Evolutionary conservation across 345 rosid species (phyloP).

Genomic region (Hevea brasiliensis): DNA sequence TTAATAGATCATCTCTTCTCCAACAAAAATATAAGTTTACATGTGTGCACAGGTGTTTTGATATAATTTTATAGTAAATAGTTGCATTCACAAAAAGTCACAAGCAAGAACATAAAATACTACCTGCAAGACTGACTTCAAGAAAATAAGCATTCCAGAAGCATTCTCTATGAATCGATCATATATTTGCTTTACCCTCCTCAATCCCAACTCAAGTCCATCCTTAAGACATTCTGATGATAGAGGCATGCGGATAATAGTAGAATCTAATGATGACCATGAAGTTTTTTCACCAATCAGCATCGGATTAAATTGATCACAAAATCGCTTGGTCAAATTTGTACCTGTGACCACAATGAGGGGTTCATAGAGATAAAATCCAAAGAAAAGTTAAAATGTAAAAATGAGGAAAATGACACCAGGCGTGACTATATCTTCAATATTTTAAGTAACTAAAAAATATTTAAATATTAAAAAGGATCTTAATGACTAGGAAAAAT

Average conservation of each 20-base stretch:
- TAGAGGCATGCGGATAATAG: constrained; percentile 88
- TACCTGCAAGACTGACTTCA: constrained; percentile 88
- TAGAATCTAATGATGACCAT: constrained; percentile 69
- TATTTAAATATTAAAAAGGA: no score
- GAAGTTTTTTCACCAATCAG: constrained; percentile 66
- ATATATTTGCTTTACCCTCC: constrained; percentile 59
- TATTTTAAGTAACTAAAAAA: no score
- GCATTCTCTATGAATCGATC: constrained; percentile 73
- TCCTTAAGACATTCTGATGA: constrained; percentile 69
- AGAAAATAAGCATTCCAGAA: constrained; percentile 68
- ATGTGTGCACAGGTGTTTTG: background rate
- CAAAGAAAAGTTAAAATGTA: background rate
- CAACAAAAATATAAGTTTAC: background rate
- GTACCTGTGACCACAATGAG: constrained; percentile 56
- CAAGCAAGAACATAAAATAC: constrained; percentile 8
- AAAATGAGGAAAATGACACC: no score
- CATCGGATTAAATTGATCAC: constrained; percentile 86
- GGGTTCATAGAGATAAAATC: background rate
- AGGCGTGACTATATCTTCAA: no score
- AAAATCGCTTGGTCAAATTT: constrained; percentile 71
- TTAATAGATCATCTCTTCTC: background rate
- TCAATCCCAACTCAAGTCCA: constrained; percentile 71
- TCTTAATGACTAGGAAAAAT: no score
- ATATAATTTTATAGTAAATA: background rate
- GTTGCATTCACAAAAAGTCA: background rate